Evolutionary conservation across 108 stramenopile species (phyloP).

Genomic region (Seminavis robusta): DNA sequence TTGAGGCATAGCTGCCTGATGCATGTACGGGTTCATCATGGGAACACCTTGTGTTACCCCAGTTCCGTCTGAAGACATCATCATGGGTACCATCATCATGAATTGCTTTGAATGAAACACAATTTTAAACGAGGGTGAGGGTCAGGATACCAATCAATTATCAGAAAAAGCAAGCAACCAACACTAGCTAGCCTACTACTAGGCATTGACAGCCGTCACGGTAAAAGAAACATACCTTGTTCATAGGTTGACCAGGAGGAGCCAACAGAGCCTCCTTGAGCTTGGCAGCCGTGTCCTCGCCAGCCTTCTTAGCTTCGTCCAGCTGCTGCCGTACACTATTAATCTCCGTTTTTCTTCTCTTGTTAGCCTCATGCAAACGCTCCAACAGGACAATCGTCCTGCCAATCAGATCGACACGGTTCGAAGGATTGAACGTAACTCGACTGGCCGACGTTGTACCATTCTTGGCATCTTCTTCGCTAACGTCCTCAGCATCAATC

Average conservation of each 20-base stretch:
- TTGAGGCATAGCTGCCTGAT: too few species aligned
- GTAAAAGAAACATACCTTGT: too few species aligned
- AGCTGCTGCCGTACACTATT: constrained; percentile 52
- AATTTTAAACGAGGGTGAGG: too few species aligned
- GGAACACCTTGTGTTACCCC: too few species aligned
- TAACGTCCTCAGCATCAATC: constrained; percentile 30
- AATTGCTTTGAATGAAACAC: too few species aligned
- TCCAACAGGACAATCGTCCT: constrained; percentile 60
- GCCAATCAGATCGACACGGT: constrained; percentile 82
- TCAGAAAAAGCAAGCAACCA: too few species aligned
- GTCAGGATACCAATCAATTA: too few species aligned
- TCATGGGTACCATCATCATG: constrained; percentile 90
- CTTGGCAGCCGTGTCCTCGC: constrained; percentile 43
- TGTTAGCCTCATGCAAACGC: constrained; percentile 25
- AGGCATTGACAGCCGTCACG: too few species aligned
- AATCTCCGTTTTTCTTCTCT: constrained; percentile 30
- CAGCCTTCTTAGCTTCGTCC: constrained; percentile 45
- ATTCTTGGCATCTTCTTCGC: background rate
- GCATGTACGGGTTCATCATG: too few species aligned
- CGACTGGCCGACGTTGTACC: background rate
- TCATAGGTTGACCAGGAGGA: too few species aligned
- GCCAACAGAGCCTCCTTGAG: too few species aligned
- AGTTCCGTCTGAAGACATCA: constrained; percentile 59
- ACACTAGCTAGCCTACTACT: too few species aligned
- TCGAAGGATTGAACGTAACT: constrained; percentile 46